Conservation (phyloP, 1,284 basidiomycete genomes). For the Takashimella tepidaria region DNA sequence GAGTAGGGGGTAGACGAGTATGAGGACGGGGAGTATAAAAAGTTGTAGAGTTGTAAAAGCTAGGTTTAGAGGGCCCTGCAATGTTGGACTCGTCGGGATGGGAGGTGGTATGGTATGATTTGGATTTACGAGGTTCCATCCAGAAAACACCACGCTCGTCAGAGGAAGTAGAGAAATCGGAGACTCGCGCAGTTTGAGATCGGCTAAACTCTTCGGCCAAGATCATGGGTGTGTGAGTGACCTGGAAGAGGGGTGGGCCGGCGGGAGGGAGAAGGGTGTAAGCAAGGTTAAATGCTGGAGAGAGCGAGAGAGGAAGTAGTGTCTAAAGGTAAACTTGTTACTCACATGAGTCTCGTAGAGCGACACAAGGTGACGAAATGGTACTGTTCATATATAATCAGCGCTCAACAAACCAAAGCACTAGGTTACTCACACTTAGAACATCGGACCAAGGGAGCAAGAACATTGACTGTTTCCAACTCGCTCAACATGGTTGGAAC, state of each 20-base stretch:
- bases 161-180: constrained; percentile 54
- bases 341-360: constrained; percentile 53
- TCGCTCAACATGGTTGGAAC: constrained; percentile 49
- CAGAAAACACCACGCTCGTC: constrained; percentile 54
- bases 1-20: constrained; percentile 28
- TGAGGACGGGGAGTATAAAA: constrained; percentile 24
- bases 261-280: too few species aligned
- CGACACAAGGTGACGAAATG: constrained; percentile 55
- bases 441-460: constrained; percentile 56
- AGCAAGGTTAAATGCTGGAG: too few species aligned
- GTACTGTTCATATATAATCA: constrained; percentile 37
- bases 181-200: constrained; percentile 52
- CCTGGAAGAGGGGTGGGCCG: too few species aligned
- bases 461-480: constrained; percentile 51
- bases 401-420: background rate
- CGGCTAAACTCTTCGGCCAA: constrained; percentile 56
- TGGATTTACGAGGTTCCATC: constrained; percentile 39
- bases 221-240: constrained; percentile 60
- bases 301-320: too few species aligned
- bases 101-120: too few species aligned
- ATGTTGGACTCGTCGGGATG: too few species aligned
- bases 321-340: background rate
- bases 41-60: constrained; percentile 8
- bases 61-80: background rate
- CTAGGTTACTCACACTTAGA: constrained; percentile 48